A percentile compares a stretch with the other conserved stretches of the same genome.
phyloP scores from a whole-genome alignment of 2,329 filamentous ascomycete genomes.

The Aspergillus sp. region DNA sequence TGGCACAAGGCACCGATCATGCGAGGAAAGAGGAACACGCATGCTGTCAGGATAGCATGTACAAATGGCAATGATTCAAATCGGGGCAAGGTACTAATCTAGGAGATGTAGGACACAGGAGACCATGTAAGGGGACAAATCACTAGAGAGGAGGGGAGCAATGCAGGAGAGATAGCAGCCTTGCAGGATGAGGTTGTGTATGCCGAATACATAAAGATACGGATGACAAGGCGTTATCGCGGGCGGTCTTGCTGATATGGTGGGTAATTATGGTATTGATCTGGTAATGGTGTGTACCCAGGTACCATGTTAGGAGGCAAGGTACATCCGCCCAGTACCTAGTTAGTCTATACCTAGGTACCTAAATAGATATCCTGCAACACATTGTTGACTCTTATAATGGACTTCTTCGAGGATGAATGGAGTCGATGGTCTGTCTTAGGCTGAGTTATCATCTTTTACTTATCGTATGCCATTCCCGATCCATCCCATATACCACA shows the following conservation, averaged over 20 bases:
- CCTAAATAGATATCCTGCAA: no score
- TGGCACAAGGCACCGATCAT: constrained; percentile 18
- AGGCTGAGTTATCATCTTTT: no score
- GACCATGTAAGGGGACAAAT: neutral
- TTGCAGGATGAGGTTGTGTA: neutral
- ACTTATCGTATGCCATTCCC: no score
- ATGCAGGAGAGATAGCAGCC: neutral
- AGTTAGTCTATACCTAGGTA: no score
- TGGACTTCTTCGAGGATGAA: no score
- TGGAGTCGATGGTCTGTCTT: no score
- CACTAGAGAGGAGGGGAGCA: neutral
- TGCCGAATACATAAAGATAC: neutral
- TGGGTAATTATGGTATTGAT: neutral
- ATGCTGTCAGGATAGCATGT: constrained; percentile 6
- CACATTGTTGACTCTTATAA: no score
- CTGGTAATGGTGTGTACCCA: neutral
- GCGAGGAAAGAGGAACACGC: constrained; percentile 15
- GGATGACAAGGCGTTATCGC: neutral
- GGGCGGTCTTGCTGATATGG: neutral
- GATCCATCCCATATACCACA: no score
- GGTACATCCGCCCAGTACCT: no score
- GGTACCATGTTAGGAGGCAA: neutral
- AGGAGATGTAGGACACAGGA: neutral
- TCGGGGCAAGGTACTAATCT: neutral
- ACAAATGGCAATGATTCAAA: neutral